Percentiles rank a stretch among this genome's conserved stretches.
These are phyloP conservation scores for Calonectria pseudoturangicola DNA, from an alignment of 2,329 filamentous ascomycete species.

Conservation along the genomic window DNA sequence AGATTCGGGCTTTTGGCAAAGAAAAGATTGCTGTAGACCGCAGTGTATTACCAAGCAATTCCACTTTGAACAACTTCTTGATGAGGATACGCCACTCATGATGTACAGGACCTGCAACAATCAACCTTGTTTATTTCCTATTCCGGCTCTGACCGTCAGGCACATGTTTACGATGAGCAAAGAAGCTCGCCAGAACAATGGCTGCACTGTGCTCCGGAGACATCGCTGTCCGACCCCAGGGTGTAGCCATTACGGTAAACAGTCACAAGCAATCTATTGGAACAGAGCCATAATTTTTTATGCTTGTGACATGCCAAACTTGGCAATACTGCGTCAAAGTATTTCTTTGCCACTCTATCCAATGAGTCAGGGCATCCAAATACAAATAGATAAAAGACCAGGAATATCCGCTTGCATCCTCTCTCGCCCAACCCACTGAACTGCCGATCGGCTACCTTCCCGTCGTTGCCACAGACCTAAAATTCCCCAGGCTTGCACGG, in stretches of 20 bases:
- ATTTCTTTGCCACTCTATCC: neutral
- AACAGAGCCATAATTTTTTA: neutral
- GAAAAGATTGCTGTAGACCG: neutral
- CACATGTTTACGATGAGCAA: neutral
- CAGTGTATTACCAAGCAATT: neutral
- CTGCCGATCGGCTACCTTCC: constrained; percentile 1
- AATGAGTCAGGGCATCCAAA: neutral
- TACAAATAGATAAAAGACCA: neutral
- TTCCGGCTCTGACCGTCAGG: neutral
- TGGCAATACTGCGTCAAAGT: neutral
- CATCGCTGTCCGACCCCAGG: neutral
- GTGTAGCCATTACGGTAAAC: neutral
- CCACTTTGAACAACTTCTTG: neutral
- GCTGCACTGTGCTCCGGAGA: neutral
- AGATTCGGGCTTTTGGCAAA: neutral
- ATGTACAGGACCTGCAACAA: neutral
- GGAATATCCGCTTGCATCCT: neutral
- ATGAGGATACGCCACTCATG: neutral
- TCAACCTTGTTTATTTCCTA: neutral
- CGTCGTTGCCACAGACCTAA: neutral
- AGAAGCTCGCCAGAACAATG: neutral
- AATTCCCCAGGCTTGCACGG: constrained; percentile 4
- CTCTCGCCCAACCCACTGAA: too few species aligned
- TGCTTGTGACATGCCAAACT: neutral
- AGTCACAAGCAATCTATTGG: neutral